Evolutionary conservation across 495 filamentous ascomycete species (phyloP), one percentile per base, ranked within the genome.

Genomic region (Lindgomyces ingoldianus): DNA sequence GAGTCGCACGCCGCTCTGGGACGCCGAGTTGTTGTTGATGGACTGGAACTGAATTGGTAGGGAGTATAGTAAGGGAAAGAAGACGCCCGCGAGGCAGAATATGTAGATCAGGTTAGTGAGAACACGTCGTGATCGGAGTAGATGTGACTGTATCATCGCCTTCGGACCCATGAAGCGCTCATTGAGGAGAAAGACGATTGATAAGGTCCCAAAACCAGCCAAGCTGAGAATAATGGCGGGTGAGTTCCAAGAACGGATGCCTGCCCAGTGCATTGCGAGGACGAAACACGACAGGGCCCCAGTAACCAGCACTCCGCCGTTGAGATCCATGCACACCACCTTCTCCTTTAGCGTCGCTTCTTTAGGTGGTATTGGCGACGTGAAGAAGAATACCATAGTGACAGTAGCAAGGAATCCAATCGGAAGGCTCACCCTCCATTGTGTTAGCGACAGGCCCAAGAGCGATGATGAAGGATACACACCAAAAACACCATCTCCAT

Each of bases 401-500:
- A 59, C 60, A 4, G 70, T 76, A 1, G 75, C 65, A 16, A 70
- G 55, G 36, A 74, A 79, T 22, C 81, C 81, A 29, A 83, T 73
- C 0, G 81, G 81, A 3, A 83, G 75, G 60, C 81, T 82, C 65
- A 84, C 77, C 60, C 59, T 53, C 1, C 12, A 54, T 1, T 11
- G 18, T 8, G 18, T 52, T 52, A 30, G 21, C 10, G 11, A 30
- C 3, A 3, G 9, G 10, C 48, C 4, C 24, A 19, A 19, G 48
- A 12, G 19, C 8, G 11, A 29, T 41, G 1, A 50, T 10, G 29
- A 16, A 42, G 4, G 21, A 16, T 16, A n/a, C n/a, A n/a, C 25
- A 47, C 71, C 84, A 91, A 75, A 94, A 92, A 68, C 89, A 93
- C 89, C 89, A 93, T 51, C 90, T 77, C 91, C 90, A 94, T 1